Base-by-base conservation (phyloP, 345 rosid genomes). In the Aurinia saxatilis region DNA sequence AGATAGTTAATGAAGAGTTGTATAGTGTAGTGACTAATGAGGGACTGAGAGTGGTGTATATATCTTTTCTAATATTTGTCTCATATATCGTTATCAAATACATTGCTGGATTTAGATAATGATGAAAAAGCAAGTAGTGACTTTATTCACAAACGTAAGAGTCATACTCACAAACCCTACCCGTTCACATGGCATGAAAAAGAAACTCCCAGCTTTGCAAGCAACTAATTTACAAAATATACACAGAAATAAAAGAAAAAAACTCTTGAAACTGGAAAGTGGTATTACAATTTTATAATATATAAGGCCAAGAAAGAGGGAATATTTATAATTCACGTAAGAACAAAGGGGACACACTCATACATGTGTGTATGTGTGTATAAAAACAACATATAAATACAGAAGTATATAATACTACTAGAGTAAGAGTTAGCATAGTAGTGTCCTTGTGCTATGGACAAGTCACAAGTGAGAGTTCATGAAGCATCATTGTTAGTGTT, bases 121-220 rank as follows among this genome's bases (percentile, higher is more conserved):
- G 68, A 70, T 37, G 74, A 37, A 62, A 69, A 70, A 47, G 63
- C 33, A 70, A 31, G 63, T 11, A 62, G n/a, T 21, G 45, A 38
- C 47, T 62, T 55, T 62, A 62, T 70, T 70, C 63, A 46, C 51
- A 47, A 23, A 31, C 68, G 52, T 48, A 47, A 12, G 23, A 48
- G 63, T 70, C 74, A 63, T 40, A 49, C 16, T 53, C 48, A 57
- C 25, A 62, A 56, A 57, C 70, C 66, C 70, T 50, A 71, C 75
- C 39, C 70, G 10, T 42, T 64, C 75, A 64, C 75, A 57, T 71
- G 70, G 70, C 23, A 57, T 19, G 70, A 64, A 34, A 64, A 33
- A 50, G 70, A 71, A 71, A 71, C 75, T 49, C 70, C 70, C 70
- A 57, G 0, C 51, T 40, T 70, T 48, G 51, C 64, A 70, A 63